phyloP scores from a whole-genome alignment of 257 asterid species.

The Nicotiana knightiana region DNA sequence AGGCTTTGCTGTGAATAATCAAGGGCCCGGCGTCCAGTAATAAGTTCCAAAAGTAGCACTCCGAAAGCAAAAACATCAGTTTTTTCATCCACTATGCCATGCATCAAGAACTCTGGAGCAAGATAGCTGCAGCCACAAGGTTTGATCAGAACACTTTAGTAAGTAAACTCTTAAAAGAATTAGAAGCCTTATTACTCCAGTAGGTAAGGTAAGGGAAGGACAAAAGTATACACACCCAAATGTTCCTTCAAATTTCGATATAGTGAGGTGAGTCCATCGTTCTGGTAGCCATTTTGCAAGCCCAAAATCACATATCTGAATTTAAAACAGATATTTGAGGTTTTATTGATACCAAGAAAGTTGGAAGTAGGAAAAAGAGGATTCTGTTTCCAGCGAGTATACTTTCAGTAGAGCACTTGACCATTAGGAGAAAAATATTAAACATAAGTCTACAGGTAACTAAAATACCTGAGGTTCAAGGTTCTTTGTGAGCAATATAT shows the following conservation, averaged over 20 bases:
- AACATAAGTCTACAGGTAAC: background rate
- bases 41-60: slow-evolving; percentile 77
- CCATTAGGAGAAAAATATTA: background rate
- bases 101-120: slow-evolving; percentile 95
- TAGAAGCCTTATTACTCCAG: background rate
- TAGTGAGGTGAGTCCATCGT: slow-evolving; percentile 54
- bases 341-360: background rate
- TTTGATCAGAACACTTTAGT: background rate
- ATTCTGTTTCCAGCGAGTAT: background rate
- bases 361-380: background rate
- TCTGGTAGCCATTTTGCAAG: slow-evolving; percentile 75
- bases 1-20: slow-evolving; percentile 96
- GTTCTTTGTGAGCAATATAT: slow-evolving; percentile 76
- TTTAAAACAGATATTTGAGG: background rate
- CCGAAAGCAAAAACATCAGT: slow-evolving; percentile 87
- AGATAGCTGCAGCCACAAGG: slow-evolving; percentile 47
- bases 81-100: slow-evolving; percentile 90
- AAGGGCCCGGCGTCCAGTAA: slow-evolving; percentile 88
- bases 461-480: slow-evolving; percentile 79
- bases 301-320: slow-evolving; percentile 73
- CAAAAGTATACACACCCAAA: slow-evolving; percentile 38
- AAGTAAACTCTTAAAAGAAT: background rate
- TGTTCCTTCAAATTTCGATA: slow-evolving; percentile 62
- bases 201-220: background rate
- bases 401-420: background rate